phyloP scores from a whole-genome alignment of 345 rosid genomes.

The Pseudoturritis turrita region DNA sequence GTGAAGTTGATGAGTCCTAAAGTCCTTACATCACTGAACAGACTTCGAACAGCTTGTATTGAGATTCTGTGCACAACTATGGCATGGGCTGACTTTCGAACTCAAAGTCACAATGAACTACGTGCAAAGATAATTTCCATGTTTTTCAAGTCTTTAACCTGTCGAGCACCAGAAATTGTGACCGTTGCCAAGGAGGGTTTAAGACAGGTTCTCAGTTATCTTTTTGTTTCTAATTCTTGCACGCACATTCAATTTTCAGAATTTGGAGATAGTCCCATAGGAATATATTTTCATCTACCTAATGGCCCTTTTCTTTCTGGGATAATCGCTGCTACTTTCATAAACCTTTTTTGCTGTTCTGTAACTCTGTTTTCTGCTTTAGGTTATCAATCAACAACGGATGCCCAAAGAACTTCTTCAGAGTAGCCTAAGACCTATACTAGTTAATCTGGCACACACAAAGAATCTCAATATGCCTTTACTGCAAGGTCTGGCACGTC shows the following conservation, averaged over 20 bases:
- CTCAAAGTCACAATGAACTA: constrained; percentile 75
- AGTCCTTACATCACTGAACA: constrained; percentile 69
- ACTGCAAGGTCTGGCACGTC: constrained; percentile 92
- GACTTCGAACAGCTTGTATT: constrained; percentile 91
- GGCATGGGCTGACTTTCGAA: constrained; percentile 98
- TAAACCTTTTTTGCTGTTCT: neutral
- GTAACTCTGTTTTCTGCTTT: constrained; percentile 19
- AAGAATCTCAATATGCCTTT: constrained; percentile 99
- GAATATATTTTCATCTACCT: neutral
- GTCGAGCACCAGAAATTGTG: constrained; percentile 91
- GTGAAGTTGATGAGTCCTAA: constrained; percentile 90
- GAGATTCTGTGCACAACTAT: constrained; percentile 92
- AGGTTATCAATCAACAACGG: constrained; percentile 95
- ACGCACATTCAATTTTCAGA: neutral
- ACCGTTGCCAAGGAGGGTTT: constrained; percentile 97
- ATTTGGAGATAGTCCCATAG: neutral
- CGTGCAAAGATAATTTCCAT: constrained; percentile 93
- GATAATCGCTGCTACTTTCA: neutral
- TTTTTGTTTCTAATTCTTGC: constrained; percentile 15
- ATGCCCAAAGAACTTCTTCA: constrained; percentile 99
- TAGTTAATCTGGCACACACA: constrained; percentile 93
- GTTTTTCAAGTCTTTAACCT: constrained; percentile 97
- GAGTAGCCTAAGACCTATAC: constrained; percentile 96
- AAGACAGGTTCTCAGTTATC: constrained; percentile 59
- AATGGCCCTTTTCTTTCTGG: constrained; percentile 14